Evolutionary conservation across 179 eudicot genomes (phyloP), one percentile per base, ranked within the genome.

Genomic region (Drosera spatulata): DNA sequence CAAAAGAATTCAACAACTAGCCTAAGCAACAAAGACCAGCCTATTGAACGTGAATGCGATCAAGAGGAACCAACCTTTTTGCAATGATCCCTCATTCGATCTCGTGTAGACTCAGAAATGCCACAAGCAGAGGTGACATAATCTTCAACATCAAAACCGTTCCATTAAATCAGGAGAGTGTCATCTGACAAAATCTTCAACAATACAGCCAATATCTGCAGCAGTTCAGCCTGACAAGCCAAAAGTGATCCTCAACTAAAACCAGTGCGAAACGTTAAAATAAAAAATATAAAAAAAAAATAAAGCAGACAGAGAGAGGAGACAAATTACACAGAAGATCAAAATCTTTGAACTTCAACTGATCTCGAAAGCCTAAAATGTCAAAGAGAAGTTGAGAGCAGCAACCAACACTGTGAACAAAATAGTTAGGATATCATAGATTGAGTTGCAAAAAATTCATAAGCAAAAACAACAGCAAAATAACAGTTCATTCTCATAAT

Each of bases 141-240:
- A 59, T 69, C 71, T 15, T 74, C 79, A 63, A 54, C 50, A 56
- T 44, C 66, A 46, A 75, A 75, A 41, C 79, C 91, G 11, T 47
- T 56, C 74, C 82, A 88, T 55, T 55, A 75, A 96, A 70, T 95
- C 95, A 45, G 98, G 98, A 65, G 98, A 91, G 69, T 91, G 98
- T 96, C 98, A 91, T 74, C 98, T 86, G 39, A 91, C 89, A 52
- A 91, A 91, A 79, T 91, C 98, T 74, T 91, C 98, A 66, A 91
- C 84, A 59, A 78, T 82, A 74, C 96, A 91, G 64, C 98, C 98
- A 71, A 96, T 96, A 68, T 91, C 88, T 71, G 98, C 33, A 22
- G 33, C 33, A 22, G 33, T 22, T 22, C 98, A 57, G 98, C 98
- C 98, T 91, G 70, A 66, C 57, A 77, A 49, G 37, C 58, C 57